These are phyloP conservation scores for Cryoendolithus antarcticus DNA, from an alignment of 2,329 filamentous ascomycete genomes.

Conservation along the genomic window DNA sequence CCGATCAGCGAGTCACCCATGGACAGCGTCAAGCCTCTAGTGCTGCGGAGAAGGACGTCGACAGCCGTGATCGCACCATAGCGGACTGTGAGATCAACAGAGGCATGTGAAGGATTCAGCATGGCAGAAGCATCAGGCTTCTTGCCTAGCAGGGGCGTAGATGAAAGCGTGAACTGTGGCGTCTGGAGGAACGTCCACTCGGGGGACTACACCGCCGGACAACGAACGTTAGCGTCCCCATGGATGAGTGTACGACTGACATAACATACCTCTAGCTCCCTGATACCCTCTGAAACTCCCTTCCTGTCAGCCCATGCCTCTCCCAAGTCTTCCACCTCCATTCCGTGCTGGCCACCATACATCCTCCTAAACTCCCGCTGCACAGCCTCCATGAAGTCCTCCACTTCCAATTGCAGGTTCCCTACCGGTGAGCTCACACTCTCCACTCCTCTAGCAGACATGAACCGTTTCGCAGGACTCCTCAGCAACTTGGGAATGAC, in stretches of 20 bases:
- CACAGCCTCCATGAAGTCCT: slow-evolving; percentile 32
- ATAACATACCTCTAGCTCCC: slow-evolving; percentile 46
- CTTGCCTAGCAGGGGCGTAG: slow-evolving; percentile 1
- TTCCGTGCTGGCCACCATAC: slow-evolving; percentile 40
- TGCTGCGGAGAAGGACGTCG: slow-evolving; percentile 20
- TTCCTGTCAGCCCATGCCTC: slow-evolving; percentile 38
- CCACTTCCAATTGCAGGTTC: slow-evolving; percentile 55
- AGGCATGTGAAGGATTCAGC: slow-evolving; percentile 3
- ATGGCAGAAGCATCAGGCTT: slow-evolving; percentile 4
- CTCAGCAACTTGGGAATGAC: slow-evolving; percentile 58
- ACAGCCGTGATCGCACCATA: slow-evolving; percentile 43
- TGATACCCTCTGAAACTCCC: slow-evolving; percentile 49
- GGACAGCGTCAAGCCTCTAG: too few relatives aligned
- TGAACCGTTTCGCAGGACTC: slow-evolving; percentile 64
- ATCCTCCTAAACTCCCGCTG: slow-evolving; percentile 50
- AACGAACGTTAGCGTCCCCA: background rate
- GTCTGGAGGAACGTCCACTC: slow-evolving; percentile 80
- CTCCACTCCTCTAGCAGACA: slow-evolving; percentile 75
- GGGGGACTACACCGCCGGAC: slow-evolving; percentile 39
- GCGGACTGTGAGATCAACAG: slow-evolving; percentile 29
- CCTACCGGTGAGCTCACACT: slow-evolving; percentile 76
- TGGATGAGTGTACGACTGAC: slow-evolving; percentile 20
- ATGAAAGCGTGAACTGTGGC: slow-evolving; percentile 59
- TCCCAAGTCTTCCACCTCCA: slow-evolving; percentile 37
- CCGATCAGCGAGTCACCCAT: slow-evolving; percentile 14